Evolutionary conservation across 305 asterid genomes (phyloP).

Genomic region (Caryopteris hybrid): DNA sequence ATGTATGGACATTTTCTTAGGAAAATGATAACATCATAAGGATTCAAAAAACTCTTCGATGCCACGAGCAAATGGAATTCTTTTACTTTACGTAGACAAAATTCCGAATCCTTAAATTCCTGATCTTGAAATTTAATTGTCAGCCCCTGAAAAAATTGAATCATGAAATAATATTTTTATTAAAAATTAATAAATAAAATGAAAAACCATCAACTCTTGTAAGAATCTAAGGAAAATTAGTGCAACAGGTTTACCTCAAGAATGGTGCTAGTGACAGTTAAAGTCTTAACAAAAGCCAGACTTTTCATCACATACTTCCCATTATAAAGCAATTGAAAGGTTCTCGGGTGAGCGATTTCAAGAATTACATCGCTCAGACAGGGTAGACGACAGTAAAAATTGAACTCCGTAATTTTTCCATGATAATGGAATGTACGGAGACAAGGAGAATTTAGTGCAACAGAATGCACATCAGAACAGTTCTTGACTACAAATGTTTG

Average conservation of each 20-base stretch:
- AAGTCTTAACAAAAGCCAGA: not conserved
- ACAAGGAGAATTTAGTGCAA: not conserved
- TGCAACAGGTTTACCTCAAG: not conserved
- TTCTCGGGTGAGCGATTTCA: conserved; percentile 2
- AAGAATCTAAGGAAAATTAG: not conserved
- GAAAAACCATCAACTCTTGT: not conserved
- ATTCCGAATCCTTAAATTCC: conserved; percentile 6
- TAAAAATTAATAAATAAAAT: not conserved
- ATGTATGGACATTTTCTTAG: conserved; percentile 25
- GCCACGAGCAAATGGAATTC: conserved; percentile 24
- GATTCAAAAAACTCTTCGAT: conserved; percentile 26
- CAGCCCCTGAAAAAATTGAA: conserved; percentile 12
- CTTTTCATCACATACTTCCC: not conserved
- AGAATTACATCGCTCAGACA: conserved; percentile 13
- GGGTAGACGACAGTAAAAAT: not conserved
- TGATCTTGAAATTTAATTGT: not conserved
- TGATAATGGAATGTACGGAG: conserved; percentile 15
- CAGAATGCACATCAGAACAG: not conserved
- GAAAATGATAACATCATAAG: conserved; percentile 29
- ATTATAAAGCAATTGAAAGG: not conserved
- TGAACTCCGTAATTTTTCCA: too few species aligned
- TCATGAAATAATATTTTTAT: not conserved
- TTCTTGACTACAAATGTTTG: too few species aligned
- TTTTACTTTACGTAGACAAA: conserved; percentile 3
- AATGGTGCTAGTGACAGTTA: not conserved